Percentiles rank a stretch among this genome's conserved stretches.
Conservation (phyloP, 495 filamentous ascomycete genomes). For the Xylaria nigripes region DNA sequence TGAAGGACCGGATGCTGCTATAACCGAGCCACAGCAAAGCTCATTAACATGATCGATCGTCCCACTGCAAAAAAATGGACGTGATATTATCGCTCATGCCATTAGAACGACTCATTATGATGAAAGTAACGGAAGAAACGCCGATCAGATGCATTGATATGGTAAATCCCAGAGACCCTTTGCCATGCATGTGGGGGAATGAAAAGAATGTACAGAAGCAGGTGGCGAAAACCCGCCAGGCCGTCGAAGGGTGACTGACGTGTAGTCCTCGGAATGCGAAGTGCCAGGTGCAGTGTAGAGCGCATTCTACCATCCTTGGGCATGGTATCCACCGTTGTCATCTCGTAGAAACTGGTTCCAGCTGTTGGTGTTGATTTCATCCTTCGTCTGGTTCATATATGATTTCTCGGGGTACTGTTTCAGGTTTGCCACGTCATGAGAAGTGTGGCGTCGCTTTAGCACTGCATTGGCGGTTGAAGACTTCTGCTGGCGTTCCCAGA, state of each 20-base stretch:
- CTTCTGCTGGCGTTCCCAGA: conserved; percentile 52
- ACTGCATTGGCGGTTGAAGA: conserved; percentile 80
- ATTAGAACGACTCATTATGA: conserved; percentile 12
- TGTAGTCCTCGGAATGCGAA: conserved; percentile 7
- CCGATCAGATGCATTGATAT: conserved; percentile 33
- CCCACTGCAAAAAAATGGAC: conserved; percentile 22
- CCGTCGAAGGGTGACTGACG: not conserved
- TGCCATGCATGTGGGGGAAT: conserved; percentile 26
- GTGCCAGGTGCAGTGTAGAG: not conserved
- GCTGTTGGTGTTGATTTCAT: conserved; percentile 36
- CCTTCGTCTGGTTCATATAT: conserved; percentile 40
- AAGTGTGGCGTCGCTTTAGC: conserved; percentile 83
- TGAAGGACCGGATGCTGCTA: not conserved
- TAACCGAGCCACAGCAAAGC: not conserved
- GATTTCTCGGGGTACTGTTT: conserved; percentile 61
- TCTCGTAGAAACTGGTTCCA: conserved; percentile 47
- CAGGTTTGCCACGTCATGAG: conserved; percentile 78
- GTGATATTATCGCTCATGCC: conserved; percentile 28
- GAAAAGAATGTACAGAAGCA: conserved; percentile 37
- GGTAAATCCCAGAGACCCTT: conserved; percentile 29
- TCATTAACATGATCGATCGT: not conserved
- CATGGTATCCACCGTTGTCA: conserved; percentile 42
- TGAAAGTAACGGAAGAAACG: conserved; percentile 33
- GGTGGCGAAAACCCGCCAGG: conserved; percentile 21
- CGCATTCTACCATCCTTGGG: conserved; percentile 47